Evolutionary conservation across 371 early-diverging fungal species (phyloP).

Genomic region (Funneliformis caledonium): DNA sequence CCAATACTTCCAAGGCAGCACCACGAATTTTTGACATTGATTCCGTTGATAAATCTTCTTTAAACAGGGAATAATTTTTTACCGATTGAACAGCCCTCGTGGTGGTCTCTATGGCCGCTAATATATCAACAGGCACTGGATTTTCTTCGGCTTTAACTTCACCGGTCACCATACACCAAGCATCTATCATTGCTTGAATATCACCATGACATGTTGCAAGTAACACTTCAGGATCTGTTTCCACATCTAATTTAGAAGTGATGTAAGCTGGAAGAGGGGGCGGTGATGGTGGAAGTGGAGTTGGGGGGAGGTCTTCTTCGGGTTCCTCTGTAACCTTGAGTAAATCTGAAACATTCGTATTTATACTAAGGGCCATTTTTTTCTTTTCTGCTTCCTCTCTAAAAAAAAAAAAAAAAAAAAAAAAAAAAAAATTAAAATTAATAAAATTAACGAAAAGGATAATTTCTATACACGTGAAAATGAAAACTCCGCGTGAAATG

Average conservation of each 20-base stretch:
- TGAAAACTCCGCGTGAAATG: neutral
- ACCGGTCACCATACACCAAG: conserved; percentile 46
- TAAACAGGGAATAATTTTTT: conserved; percentile 49
- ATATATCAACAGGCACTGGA: conserved; percentile 44
- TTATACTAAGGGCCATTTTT: neutral
- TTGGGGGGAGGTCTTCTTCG: conserved; percentile 30
- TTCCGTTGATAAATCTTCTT: conserved; percentile 42
- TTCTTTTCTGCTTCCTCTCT: conserved; percentile 33
- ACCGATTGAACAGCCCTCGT: conserved; percentile 51
- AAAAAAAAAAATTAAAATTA: neutral
- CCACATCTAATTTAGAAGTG: conserved; percentile 40
- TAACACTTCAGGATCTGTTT: conserved; percentile 44
- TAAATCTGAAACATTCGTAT: conserved; percentile 19
- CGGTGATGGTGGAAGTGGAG: conserved; percentile 42
- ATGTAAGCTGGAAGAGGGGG: conserved; percentile 40
- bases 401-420: conserved; percentile 14
- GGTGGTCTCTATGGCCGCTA: conserved; percentile 46
- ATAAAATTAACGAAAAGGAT: neutral
- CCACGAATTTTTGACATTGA: conserved; percentile 45
- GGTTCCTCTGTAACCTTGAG: conserved; percentile 38
- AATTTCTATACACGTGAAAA: neutral
- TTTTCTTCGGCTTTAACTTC: conserved; percentile 39
- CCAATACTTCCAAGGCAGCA: conserved; percentile 47
- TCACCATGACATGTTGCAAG: conserved; percentile 46
- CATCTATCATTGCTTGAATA: conserved; percentile 47